Evolutionary conservation across 768 basidiomycete genomes (phyloP), one percentile per base, ranked within the genome.

Genomic region (Phallus indusiatus): DNA sequence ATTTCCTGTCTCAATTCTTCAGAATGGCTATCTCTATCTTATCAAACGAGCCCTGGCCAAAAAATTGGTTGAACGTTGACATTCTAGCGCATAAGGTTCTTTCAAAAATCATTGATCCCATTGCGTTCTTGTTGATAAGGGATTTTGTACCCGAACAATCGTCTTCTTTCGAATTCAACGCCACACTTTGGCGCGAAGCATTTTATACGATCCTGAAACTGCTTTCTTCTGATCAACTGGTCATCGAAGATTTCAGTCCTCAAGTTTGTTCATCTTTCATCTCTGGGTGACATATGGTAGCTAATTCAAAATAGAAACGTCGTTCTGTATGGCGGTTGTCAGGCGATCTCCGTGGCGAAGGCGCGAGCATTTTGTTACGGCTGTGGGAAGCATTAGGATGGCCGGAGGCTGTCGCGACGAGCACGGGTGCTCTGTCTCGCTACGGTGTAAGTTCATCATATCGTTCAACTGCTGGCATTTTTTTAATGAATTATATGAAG

Each of bases 281-380:
- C 37, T 59, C 57, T 60, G 7, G 24, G n/a, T 51, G 34, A 35
- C 18, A 57, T 58, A 21, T 46, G 33, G 12, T 48, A 36, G 50
- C 37, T 55, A 28, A 62, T 16, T 60, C 65, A 18, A 62, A 34
- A 2, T 60, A 96, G 90, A 92, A 92, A 84, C 88, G 93, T 47
- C 84, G 94, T 47, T 90, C 94, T 2, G 90, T 94, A 10, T 97
- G 94, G 94, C 82, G 91, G 37, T 81, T 97, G n/a, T 92, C 90
- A 5, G 94, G 94, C 24, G 95, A 98, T 72, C 84, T 97, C 66
- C 83, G 95, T 21, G 94, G 93, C 10, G 90, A 95, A 69, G 94
- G 93, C 16, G 88, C 93, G 1, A 75, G 81, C 6, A 84, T 95
- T 58, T 70, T 97, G 49, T 71, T 87, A 16, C 82, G 78, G 34